A percentile compares a stretch with the other conserved stretches of the same genome.
phyloP scores from a whole-genome alignment of 805 yeast species.

The Wickerhamomyces chaumierensis region DNA sequence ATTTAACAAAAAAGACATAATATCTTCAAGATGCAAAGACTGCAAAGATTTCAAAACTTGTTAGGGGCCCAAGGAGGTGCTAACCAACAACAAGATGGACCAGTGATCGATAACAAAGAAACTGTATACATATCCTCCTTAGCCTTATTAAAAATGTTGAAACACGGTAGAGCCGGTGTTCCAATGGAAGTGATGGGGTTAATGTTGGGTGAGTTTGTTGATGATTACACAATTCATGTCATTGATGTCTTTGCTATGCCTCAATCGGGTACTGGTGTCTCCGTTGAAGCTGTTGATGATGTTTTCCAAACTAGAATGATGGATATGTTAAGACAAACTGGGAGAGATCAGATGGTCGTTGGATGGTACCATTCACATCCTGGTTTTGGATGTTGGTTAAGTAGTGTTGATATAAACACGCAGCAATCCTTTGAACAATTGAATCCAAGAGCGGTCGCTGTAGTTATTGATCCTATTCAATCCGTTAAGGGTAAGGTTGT shows the following conservation, averaged over 20 bases:
- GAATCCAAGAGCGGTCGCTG: conserved; percentile 94
- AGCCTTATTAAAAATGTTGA: conserved; percentile 91
- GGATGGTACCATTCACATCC: conserved; percentile 99
- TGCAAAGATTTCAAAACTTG: conserved; percentile 33
- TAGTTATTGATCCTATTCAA: conserved; percentile 96
- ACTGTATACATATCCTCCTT: conserved; percentile 93
- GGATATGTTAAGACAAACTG: conserved; percentile 98
- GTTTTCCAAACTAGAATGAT: conserved; percentile 98
- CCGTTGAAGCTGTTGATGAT: conserved; percentile 98
- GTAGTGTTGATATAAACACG: conserved; percentile 93
- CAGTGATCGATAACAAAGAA: conserved; percentile 88
- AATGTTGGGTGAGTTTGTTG: conserved; percentile 97
- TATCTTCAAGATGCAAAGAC: conserved; percentile 8
- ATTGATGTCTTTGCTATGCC: conserved; percentile 99
- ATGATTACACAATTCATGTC: conserved; percentile 93
- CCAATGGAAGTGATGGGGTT: conserved; percentile 93
- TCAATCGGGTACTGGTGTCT: conserved; percentile 95
- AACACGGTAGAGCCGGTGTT: conserved; percentile 91
- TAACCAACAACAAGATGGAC: conserved; percentile 51
- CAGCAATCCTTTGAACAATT: conserved; percentile 96
- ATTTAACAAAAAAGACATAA: too few species aligned
- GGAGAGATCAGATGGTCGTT: conserved; percentile 98
- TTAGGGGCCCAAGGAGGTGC: conserved; percentile 34
- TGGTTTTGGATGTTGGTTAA: conserved; percentile 99
- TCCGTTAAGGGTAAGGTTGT: conserved; percentile 98